Conservation (phyloP, 257 asterid species). For the Vinca minor region DNA sequence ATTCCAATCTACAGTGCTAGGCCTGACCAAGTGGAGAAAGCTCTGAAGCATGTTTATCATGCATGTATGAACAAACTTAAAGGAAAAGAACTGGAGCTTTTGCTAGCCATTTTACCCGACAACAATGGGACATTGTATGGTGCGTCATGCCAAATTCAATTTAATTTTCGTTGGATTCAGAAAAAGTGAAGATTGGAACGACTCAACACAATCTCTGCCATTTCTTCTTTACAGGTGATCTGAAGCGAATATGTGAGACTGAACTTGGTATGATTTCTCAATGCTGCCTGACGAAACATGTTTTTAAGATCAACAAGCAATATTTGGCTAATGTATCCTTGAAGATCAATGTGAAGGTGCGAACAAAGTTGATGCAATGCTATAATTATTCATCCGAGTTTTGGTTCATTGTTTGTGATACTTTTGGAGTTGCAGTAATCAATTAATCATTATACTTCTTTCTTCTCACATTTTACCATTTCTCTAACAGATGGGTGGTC, state of each 20-base stretch:
- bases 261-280: slow-evolving; percentile 95
- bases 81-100: slow-evolving; percentile 91
- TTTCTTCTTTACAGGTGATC: slow-evolving; percentile 47
- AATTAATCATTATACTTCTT: neutral
- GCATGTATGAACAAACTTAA: slow-evolving; percentile 65
- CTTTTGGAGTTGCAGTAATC: neutral
- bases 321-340: slow-evolving; percentile 95
- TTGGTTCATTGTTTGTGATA: neutral
- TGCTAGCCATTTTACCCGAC: slow-evolving; percentile 87
- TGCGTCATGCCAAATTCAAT: slow-evolving; percentile 15
- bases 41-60: slow-evolving; percentile 79
- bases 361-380: neutral
- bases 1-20: slow-evolving; percentile 77
- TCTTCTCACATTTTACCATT: neutral
- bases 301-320: slow-evolving; percentile 93
- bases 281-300: slow-evolving; percentile 95
- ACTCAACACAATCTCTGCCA: neutral
- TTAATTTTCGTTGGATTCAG: neutral
- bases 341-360: slow-evolving; percentile 91
- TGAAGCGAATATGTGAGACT: slow-evolving; percentile 95
- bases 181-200: neutral
- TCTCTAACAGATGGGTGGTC: slow-evolving; percentile 87
- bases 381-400: neutral
- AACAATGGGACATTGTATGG: slow-evolving; percentile 91
- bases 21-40: slow-evolving; percentile 96